Evolutionary conservation across 1,284 basidiomycete genomes (phyloP).

Genomic region (Marasmius tenuissimus): DNA sequence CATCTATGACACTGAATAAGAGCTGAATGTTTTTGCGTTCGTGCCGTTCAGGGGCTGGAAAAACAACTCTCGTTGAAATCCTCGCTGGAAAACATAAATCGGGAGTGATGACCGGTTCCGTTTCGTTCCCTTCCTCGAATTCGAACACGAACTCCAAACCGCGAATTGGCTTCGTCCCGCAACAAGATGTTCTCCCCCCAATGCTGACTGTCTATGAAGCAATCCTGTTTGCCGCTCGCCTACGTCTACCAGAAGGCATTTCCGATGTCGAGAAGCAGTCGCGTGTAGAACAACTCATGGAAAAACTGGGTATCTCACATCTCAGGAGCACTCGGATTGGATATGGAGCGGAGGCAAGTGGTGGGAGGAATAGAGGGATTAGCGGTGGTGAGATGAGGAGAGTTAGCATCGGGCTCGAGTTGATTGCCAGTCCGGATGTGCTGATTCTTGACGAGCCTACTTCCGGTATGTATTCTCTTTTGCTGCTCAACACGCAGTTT

Average conservation of each 20-base stretch:
- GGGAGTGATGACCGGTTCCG: constrained; percentile 64
- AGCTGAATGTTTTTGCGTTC: background rate
- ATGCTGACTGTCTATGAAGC: constrained; percentile 84
- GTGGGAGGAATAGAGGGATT: constrained; percentile 76
- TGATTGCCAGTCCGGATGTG: constrained; percentile 80
- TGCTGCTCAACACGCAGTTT: background rate
- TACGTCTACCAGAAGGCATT: constrained; percentile 83
- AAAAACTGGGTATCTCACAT: constrained; percentile 72
- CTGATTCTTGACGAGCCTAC: constrained; percentile 85
- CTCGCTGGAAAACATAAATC: constrained; percentile 77
- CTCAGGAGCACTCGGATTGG: constrained; percentile 80
- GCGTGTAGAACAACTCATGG: constrained; percentile 68
- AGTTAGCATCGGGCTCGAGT: constrained; percentile 81
- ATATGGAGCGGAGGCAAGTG: constrained; percentile 38
- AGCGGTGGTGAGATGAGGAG: constrained; percentile 86
- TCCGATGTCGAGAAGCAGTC: constrained; percentile 63
- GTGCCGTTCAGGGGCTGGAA: constrained; percentile 61
- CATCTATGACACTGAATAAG: background rate
- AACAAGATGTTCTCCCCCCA: constrained; percentile 79
- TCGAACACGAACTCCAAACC: constrained; percentile 25
- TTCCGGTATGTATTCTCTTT: constrained; percentile 45
- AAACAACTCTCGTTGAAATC: constrained; percentile 84
- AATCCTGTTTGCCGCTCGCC: constrained; percentile 78
- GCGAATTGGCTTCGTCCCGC: constrained; percentile 82
- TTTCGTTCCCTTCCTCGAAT: constrained; percentile 49